Conservation (phyloP, 352 stramenopile genomes). For the Plasmopara halstedii region DNA sequence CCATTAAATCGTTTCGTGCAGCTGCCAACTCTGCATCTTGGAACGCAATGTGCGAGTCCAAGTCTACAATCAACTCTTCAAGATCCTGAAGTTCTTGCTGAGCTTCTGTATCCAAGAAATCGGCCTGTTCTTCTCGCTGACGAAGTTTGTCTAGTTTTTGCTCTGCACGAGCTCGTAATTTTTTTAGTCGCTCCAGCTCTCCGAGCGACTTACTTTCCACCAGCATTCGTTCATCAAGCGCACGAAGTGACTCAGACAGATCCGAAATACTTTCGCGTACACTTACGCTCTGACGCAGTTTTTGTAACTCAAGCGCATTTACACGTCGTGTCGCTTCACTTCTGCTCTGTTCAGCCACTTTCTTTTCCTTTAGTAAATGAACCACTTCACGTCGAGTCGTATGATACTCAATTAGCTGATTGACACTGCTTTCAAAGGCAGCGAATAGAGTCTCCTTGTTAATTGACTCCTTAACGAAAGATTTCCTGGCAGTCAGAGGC, state of each 20-base stretch:
- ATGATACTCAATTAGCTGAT: constrained; percentile 51
- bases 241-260: constrained; percentile 45
- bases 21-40: constrained; percentile 60
- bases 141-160: constrained; percentile 45
- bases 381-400: constrained; percentile 48
- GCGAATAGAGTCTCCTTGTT: constrained; percentile 9
- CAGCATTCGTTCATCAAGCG: constrained; percentile 60
- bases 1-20: constrained; percentile 42
- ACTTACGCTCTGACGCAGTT: constrained; percentile 62
- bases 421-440: constrained; percentile 47
- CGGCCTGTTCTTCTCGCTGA: constrained; percentile 35
- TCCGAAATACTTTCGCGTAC: constrained; percentile 73
- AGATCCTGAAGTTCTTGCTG: constrained; percentile 66
- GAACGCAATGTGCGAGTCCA: constrained; percentile 77
- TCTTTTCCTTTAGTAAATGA: constrained; percentile 58
- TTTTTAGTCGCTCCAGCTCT: constrained; percentile 60
- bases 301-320: constrained; percentile 77
- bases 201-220: constrained; percentile 46
- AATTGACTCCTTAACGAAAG: neutral
- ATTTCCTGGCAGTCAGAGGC: constrained; percentile 2
- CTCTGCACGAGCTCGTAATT: constrained; percentile 58
- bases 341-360: constrained; percentile 47
- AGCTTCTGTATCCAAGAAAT: constrained; percentile 52
- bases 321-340: constrained; percentile 45
- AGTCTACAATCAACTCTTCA: constrained; percentile 67